phyloP scores from a whole-genome alignment of 1,284 basidiomycete species.

The Anthracocystis walkeri region DNA sequence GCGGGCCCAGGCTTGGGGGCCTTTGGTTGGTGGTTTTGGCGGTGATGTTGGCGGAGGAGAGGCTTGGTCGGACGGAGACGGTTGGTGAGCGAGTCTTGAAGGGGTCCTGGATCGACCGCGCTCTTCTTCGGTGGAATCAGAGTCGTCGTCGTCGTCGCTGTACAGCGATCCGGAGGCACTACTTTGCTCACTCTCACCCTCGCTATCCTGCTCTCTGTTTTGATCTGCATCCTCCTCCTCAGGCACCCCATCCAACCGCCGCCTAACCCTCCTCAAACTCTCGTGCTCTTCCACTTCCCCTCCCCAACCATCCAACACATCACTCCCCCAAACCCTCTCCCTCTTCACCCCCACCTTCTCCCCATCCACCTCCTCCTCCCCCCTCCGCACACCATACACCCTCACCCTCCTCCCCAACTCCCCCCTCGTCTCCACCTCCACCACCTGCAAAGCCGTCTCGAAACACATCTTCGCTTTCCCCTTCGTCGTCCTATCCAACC shows the following conservation, averaged over 20 bases:
- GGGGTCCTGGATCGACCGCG: constrained; percentile 11
- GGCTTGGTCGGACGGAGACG: not conserved
- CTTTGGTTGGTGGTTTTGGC: not conserved
- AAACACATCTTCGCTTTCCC: constrained; percentile 28
- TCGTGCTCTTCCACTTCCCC: constrained; percentile 18
- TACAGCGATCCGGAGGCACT: constrained; percentile 17
- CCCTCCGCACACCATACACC: constrained; percentile 19
- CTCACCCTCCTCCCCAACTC: constrained; percentile 29
- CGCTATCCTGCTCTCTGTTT: not conserved
- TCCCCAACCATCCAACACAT: constrained; percentile 1
- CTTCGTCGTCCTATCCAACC: constrained; percentile 27
- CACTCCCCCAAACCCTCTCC: constrained; percentile 19
- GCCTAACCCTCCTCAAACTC: constrained; percentile 2
- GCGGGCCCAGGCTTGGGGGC: constrained; percentile 18
- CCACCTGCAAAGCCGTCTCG: constrained; percentile 16
- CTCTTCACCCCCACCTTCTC: constrained; percentile 8
- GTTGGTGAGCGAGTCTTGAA: not conserved
- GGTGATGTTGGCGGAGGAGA: not conserved
- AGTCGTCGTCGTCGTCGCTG: not conserved
- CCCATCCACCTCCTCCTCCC: constrained; percentile 3
- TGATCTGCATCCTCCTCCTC: not conserved
- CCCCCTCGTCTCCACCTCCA: not conserved
- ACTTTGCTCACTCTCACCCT: not conserved
- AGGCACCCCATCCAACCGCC: constrained; percentile 7
- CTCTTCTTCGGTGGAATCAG: not conserved